Conservation (phyloP, 768 basidiomycete genomes). For the Amanita subjunquillea region DNA sequence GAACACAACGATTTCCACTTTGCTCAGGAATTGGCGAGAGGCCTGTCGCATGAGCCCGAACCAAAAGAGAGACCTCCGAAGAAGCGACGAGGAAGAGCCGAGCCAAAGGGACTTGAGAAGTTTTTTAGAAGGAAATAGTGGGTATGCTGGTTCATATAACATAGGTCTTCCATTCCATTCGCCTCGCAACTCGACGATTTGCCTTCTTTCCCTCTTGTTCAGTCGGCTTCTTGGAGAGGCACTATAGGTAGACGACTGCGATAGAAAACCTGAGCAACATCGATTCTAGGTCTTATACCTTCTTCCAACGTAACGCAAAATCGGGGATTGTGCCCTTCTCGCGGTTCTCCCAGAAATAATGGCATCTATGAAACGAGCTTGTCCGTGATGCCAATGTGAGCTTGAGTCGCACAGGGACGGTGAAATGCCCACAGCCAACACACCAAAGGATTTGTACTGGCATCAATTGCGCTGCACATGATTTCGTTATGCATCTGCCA, state of each 20-base stretch:
- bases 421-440: conserved; percentile 8
- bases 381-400: no score
- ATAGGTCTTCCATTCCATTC: neutral
- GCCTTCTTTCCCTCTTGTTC: neutral
- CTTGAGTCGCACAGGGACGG: no score
- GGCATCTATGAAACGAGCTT: neutral
- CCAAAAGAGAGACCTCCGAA: conserved; percentile 6
- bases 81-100: conserved; percentile 21
- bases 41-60: conserved; percentile 14
- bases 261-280: neutral
- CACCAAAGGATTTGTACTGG: conserved; percentile 35
- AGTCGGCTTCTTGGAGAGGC: neutral
- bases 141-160: neutral
- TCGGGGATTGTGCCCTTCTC: neutral
- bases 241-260: neutral
- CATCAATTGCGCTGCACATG: conserved; percentile 37
- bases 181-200: neutral
- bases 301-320: neutral
- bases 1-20: conserved; percentile 92
- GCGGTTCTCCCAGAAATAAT: neutral
- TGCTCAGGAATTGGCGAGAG: conserved; percentile 63
- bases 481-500: conserved; percentile 33
- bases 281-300: neutral
- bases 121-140: conserved; percentile 25
- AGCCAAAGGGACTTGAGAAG: conserved; percentile 26